Evolutionary conservation across 2,329 filamentous ascomycete species (phyloP), one percentile per base, ranked within the genome.

Genomic region (Talaromyces rugulosus): DNA sequence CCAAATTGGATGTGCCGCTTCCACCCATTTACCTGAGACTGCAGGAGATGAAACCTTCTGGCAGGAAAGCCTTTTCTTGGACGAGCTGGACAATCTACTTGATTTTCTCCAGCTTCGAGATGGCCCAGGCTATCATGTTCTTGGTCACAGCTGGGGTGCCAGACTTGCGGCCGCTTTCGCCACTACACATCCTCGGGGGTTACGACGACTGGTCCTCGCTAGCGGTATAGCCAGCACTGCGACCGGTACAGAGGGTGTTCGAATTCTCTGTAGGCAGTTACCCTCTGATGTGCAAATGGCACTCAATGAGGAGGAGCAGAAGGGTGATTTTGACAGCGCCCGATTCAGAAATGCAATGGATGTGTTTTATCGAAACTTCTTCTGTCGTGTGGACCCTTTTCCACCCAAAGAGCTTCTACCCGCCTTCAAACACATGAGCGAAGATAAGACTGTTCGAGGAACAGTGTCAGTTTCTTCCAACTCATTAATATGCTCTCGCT

Each of bases 371-470:
- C 53, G 53, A 30, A 55, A 55, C 11, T 55, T 36, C 53, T 55
- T 55, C 7, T 55, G 53, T 55, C 30, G 53, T 1, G 30, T 30
- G 14, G 14, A 40, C 16, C 53, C 53, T 36, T 55, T 55, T 27
- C 53, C 53, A 40, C 53, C 53, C 16, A 36, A 34, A n/a, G 53
- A 55, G 53, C 53, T 55, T 55, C n/a, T 55, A 36, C 53, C 53
- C 9, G 53, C 53, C 53, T 55, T 55, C 4, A 33, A 55, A n/a
- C 53, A 55, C 36, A 55, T 55, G 53, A 55, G 53, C 23, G 53
- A 55, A n/a, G 53, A 55, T n/a, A 34, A 55, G 31, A 36, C 53
- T 18, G 31, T 55, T 14, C 7, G 53, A 30, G 52, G 34, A 23
- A 55, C 52, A 34, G 34, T 55, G 52, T 55, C 28, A 55, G 52